Conservation (phyloP, 1,139 yeast genomes). For the Taphrina deformans region DNA sequence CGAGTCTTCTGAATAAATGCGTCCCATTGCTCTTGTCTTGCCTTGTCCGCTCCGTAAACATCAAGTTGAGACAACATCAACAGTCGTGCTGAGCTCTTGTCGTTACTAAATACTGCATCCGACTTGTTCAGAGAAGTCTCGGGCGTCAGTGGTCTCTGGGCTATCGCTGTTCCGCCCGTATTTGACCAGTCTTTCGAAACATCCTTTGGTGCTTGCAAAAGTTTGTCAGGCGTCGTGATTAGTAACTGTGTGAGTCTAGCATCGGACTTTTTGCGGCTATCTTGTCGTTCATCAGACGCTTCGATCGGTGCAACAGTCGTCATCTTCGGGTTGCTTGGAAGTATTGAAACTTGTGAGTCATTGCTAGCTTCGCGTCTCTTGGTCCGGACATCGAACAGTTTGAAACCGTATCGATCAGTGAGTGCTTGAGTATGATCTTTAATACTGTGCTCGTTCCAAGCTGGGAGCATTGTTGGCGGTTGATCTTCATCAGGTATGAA, state of each 20-base stretch:
- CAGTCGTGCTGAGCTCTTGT: conserved; percentile 26
- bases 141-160: conserved; percentile 19
- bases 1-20: conserved; percentile 44
- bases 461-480: conserved; percentile 46
- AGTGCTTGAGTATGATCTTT: conserved; percentile 34
- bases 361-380: conserved; percentile 7
- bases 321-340: neutral
- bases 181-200: neutral
- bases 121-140: conserved; percentile 19
- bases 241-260: too few species aligned
- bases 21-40: conserved; percentile 44
- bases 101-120: conserved; percentile 20
- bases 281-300: too few species aligned
- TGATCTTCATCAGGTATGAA: conserved; percentile 47
- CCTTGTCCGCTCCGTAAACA: conserved; percentile 44
- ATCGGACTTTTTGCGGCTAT: neutral
- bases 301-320: neutral
- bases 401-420: conserved; percentile 57
- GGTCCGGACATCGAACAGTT: conserved; percentile 42
- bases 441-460: conserved; percentile 43
- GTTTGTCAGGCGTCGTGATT: neutral
- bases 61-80: conserved; percentile 45
- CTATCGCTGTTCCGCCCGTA: neutral
- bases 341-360: neutral
- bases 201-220: neutral